Conservation (phyloP, 2,329 filamentous ascomycete species). For the Capronia coronata region DNA sequence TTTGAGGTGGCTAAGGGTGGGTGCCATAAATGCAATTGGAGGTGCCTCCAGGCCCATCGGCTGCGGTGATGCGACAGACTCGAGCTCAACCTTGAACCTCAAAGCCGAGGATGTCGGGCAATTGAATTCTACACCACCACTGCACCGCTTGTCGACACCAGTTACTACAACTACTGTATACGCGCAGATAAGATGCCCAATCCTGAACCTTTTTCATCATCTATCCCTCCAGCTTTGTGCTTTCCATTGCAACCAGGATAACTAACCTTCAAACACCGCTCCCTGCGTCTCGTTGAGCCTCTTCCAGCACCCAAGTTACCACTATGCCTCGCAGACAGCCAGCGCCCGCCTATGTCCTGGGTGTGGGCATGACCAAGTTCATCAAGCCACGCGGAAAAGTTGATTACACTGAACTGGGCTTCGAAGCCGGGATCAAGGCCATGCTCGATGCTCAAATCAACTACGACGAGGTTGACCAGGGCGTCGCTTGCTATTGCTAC, state of each 20-base stretch:
- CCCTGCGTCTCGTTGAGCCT: background rate
- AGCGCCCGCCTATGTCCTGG: conserved; percentile 73
- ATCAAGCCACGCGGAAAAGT: conserved; percentile 48
- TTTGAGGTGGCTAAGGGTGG: no score
- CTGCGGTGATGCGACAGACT: background rate
- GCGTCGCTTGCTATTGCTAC: conserved; percentile 96
- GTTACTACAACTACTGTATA: background rate
- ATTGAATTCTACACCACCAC: background rate
- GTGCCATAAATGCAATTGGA: no score
- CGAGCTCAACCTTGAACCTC: no score
- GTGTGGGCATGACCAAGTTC: conserved; percentile 98
- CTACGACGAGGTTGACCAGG: conserved; percentile 94
- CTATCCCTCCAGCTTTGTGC: background rate
- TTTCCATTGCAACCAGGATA: background rate
- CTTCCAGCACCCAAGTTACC: conserved; percentile 25
- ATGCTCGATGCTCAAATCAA: conserved; percentile 73
- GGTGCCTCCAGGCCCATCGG: no score
- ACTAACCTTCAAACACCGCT: background rate
- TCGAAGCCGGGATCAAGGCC: conserved; percentile 33
- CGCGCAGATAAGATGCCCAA: background rate
- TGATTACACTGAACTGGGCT: conserved; percentile 34
- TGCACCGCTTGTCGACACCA: background rate
- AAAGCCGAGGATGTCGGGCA: conserved; percentile 6
- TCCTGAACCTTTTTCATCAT: background rate
- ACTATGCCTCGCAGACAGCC: conserved; percentile 49